Evolutionary conservation across 2,329 filamentous ascomycete species (phyloP).

Genomic region (Aspergillus alliaceus): DNA sequence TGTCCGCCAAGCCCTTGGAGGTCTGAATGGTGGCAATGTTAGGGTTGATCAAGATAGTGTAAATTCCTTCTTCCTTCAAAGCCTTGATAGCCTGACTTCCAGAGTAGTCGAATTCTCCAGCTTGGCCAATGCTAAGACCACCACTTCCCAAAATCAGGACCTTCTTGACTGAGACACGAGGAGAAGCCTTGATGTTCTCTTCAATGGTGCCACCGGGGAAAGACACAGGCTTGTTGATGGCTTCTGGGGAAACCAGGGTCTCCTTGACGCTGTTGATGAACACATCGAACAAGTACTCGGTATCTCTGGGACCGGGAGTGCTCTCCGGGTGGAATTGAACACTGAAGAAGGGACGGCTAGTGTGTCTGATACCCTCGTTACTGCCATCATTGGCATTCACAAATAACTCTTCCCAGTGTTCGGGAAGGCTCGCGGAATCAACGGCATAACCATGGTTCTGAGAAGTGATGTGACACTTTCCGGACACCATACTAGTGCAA

Average conservation of each 20-base stretch:
- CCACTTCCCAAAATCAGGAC: slow-evolving; percentile 91
- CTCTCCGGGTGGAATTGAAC: slow-evolving; percentile 99
- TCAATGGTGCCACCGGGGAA: slow-evolving; percentile 83
- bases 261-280: slow-evolving; percentile 84
- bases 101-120: slow-evolving; percentile 98
- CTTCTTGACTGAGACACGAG: slow-evolving; percentile 85
- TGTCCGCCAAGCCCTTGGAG: slow-evolving; percentile 94
- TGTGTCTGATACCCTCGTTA: slow-evolving; percentile 95
- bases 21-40: slow-evolving; percentile 99
- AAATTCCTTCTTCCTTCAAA: slow-evolving; percentile 95
- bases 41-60: slow-evolving; percentile 96
- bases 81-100: slow-evolving; percentile 98
- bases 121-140: slow-evolving; percentile 95
- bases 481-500: slow-evolving; percentile 91
- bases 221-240: slow-evolving; percentile 70
- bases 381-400: slow-evolving; percentile 98
- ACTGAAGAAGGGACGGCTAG: slow-evolving; percentile 86
- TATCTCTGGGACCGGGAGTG: slow-evolving; percentile 91
- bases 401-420: slow-evolving; percentile 89
- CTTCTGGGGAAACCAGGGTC: slow-evolving; percentile 65
- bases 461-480: slow-evolving; percentile 97
- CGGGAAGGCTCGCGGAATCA: slow-evolving; percentile 71
- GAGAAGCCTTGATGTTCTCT: slow-evolving; percentile 75
- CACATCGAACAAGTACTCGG: slow-evolving; percentile 94
- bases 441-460: slow-evolving; percentile 98